phyloP scores from a whole-genome alignment of 345 rosid species.

The Sapria himalayana region DNA sequence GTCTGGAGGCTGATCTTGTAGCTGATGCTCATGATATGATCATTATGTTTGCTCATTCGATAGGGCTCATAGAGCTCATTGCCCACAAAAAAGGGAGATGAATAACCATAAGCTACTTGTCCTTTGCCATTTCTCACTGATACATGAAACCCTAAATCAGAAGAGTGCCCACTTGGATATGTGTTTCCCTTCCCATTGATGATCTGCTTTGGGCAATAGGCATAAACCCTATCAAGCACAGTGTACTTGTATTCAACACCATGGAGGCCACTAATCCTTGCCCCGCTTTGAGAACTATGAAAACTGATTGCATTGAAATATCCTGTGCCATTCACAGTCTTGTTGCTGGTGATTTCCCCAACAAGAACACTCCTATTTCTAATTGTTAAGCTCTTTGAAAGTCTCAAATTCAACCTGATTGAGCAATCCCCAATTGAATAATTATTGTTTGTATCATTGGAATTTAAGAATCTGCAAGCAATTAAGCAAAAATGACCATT shows the following conservation, averaged over 20 bases:
- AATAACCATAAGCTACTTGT: slow-evolving; percentile 21
- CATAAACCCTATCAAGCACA: slow-evolving; percentile 17
- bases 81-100: slow-evolving; percentile 49
- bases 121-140: slow-evolving; percentile 23
- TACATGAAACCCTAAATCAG: slow-evolving; percentile 54
- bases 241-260: slow-evolving; percentile 42
- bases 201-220: slow-evolving; percentile 19
- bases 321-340: slow-evolving; percentile 19
- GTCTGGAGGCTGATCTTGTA: slow-evolving; percentile 24
- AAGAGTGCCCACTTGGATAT: slow-evolving; percentile 34
- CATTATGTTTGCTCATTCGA: too few species aligned
- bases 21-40: too few species aligned
- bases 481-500: slow-evolving; percentile 35
- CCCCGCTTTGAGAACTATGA: slow-evolving; percentile 12
- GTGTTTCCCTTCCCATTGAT: slow-evolving; percentile 20
- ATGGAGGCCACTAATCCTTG: slow-evolving; percentile 11
- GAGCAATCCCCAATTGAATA: slow-evolving; percentile 51
- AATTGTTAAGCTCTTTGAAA: slow-evolving; percentile 31
- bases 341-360: slow-evolving; percentile 48
- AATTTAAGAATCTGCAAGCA: slow-evolving; percentile 45
- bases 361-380: slow-evolving; percentile 19
- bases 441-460: slow-evolving; percentile 18
- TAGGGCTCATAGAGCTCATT: slow-evolving; percentile 14
- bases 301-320: slow-evolving; percentile 29
- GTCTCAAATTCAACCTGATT: slow-evolving; percentile 35